These are phyloP conservation scores for Apiospora saccharicola DNA, from an alignment of 2,329 filamentous ascomycete genomes.

Conservation along the genomic window DNA sequence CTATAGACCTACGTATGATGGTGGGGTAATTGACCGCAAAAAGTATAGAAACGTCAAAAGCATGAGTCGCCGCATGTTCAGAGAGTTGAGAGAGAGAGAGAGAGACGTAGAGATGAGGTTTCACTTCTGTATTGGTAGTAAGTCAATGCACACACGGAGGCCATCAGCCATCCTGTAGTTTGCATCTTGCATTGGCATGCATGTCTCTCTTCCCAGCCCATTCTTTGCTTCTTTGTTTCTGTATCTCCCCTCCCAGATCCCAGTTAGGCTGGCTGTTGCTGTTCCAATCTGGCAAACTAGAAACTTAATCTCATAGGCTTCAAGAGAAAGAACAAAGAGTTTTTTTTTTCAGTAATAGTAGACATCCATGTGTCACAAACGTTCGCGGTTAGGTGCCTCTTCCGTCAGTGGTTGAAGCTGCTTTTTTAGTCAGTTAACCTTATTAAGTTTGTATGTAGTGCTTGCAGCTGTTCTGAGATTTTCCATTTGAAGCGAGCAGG, in stretches of 20 bases:
- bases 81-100: neutral
- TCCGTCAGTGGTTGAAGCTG: conserved; percentile 2
- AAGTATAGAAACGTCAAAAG: conserved; percentile 1
- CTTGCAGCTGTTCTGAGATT: conserved; percentile 22
- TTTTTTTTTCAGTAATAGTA: neutral
- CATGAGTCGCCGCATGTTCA: conserved; percentile 11
- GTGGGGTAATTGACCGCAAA: conserved; percentile 6
- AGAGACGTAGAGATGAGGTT: neutral
- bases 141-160: neutral
- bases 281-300: neutral
- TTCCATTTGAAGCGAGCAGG: conserved; percentile 8
- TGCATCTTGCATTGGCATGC: conserved; percentile 7
- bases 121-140: neutral
- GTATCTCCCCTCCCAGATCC: neutral
- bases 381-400: neutral
- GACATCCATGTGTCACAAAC: neutral
- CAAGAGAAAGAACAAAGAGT: neutral
- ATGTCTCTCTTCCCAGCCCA: neutral
- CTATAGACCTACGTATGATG: conserved; percentile 15
- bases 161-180: neutral
- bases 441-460: neutral
- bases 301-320: neutral
- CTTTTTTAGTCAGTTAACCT: conserved; percentile 9
- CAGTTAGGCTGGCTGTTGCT: neutral
- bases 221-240: conserved; percentile 5